Evolutionary conservation across 2,329 filamentous ascomycete genomes (phyloP).

Genomic region (Coniochaeta pulveracea): DNA sequence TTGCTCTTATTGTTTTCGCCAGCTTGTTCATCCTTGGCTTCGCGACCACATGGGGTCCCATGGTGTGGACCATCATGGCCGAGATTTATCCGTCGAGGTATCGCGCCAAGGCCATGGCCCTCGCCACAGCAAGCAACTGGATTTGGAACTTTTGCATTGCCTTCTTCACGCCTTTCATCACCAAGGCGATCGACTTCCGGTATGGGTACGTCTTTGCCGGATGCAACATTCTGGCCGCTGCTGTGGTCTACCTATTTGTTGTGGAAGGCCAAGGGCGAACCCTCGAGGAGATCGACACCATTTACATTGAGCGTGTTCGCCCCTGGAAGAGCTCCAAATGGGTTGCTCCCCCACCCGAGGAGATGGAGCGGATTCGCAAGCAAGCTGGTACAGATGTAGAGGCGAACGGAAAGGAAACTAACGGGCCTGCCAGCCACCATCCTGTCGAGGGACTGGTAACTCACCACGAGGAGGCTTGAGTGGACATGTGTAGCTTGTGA

Average conservation of each 20-base stretch:
- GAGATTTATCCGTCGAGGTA: slow-evolving; percentile 53
- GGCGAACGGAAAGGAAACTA: no score
- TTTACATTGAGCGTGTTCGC: no score
- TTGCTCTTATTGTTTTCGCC: slow-evolving; percentile 60
- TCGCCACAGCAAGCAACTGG: slow-evolving; percentile 43
- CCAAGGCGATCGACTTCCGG: slow-evolving; percentile 44
- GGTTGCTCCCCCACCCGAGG: no score
- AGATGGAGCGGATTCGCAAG: no score
- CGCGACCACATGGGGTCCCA: slow-evolving; percentile 57
- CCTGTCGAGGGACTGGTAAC: no score
- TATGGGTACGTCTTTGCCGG: slow-evolving; percentile 57
- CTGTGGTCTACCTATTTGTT: slow-evolving; percentile 56
- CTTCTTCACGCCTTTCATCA: slow-evolving; percentile 61
- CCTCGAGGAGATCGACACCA: slow-evolving; percentile 56
- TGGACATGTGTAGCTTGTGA: no score
- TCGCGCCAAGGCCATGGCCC: slow-evolving; percentile 40
- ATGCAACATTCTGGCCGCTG: slow-evolving; percentile 44
- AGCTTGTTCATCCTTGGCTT: slow-evolving; percentile 68
- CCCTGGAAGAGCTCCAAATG: no score
- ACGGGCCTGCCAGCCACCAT: no score
- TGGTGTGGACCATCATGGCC: slow-evolving; percentile 57
- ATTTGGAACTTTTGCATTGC: slow-evolving; percentile 45
- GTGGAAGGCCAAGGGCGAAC: slow-evolving; percentile 44
- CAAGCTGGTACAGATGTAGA: no score
- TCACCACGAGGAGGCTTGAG: no score